These are phyloP conservation scores for Botryotinia calthae DNA, from an alignment of 2,329 filamentous ascomycete genomes.

Conservation along the genomic window DNA sequence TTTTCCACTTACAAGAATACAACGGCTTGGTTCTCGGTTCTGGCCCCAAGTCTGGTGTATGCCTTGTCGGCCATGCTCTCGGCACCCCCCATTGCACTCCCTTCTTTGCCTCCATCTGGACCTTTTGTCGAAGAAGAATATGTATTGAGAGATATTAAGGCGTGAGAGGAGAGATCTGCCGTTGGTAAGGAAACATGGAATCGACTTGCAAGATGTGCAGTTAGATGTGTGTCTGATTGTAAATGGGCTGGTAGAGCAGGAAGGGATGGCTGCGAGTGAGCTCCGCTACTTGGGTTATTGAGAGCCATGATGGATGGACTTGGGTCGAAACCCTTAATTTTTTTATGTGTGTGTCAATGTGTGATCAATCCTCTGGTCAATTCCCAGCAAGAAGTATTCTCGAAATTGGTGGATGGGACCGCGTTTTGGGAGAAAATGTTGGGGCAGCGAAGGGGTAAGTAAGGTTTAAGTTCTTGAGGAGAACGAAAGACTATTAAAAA, in stretches of 20 bases:
- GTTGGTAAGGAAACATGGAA: conserved; percentile 92
- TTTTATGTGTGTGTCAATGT: neutral
- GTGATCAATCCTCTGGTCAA: neutral
- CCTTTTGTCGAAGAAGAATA: conserved; percentile 88
- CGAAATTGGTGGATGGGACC: neutral
- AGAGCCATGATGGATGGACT: conserved; percentile 54
- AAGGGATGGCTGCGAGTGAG: conserved; percentile 80
- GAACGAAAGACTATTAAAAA: conserved; percentile 3
- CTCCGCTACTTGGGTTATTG: conserved; percentile 49
- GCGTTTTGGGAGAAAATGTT: neutral
- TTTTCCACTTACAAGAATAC: conserved; percentile 75
- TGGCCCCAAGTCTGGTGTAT: conserved; percentile 78
- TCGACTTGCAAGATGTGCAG: conserved; percentile 78
- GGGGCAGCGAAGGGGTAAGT: neutral
- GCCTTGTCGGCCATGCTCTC: conserved; percentile 88
- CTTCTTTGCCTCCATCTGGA: conserved; percentile 85
- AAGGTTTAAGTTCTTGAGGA: neutral
- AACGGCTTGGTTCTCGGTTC: conserved; percentile 89
- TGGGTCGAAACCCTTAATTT: conserved; percentile 33
- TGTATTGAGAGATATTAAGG: conserved; percentile 88
- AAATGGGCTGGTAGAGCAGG: conserved; percentile 82
- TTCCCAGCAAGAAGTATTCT: neutral
- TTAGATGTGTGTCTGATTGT: conserved; percentile 75
- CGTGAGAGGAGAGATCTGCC: conserved; percentile 85
- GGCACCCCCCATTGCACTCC: conserved; percentile 86